Evolutionary conservation across 2,329 filamentous ascomycete genomes (phyloP).

Genomic region (Meredithiella fracta): DNA sequence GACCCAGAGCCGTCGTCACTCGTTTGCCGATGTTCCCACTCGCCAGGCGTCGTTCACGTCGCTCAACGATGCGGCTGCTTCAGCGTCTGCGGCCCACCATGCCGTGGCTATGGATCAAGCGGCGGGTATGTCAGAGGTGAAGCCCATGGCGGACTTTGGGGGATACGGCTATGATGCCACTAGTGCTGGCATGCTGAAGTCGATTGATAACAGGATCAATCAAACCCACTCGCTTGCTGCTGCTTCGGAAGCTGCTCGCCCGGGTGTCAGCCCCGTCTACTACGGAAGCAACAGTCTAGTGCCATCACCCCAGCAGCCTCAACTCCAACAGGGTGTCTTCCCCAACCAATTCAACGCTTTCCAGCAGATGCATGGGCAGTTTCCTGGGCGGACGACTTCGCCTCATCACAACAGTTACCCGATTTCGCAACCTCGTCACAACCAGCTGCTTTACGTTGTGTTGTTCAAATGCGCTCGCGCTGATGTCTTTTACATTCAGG

Average conservation of each 20-base stretch:
- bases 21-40: conserved; percentile 49
- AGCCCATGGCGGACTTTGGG: conserved; percentile 9
- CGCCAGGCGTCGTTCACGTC: conserved; percentile 48
- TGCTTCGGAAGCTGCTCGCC: not conserved
- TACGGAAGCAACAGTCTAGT: conserved; percentile 9
- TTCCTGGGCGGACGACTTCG: conserved; percentile 28
- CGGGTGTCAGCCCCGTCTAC: conserved; percentile 5
- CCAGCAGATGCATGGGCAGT: conserved; percentile 9
- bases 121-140: conserved; percentile 1
- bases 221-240: not conserved
- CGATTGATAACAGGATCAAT: not conserved
- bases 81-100: conserved; percentile 1
- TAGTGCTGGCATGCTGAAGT: conserved; percentile 7
- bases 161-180: conserved; percentile 8
- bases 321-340: conserved; percentile 9
- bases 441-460: conserved; percentile 69
- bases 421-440: conserved; percentile 43
- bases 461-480: conserved; percentile 92
- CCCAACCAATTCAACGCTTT: conserved; percentile 20
- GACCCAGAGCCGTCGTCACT: conserved; percentile 62
- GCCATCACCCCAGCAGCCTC: conserved; percentile 9
- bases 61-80: conserved; percentile 19
- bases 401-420: conserved; percentile 47
- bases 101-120: not conserved
- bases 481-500: conserved; percentile 93